Conservation (phyloP, 192 early-diverging fungal genomes). For the Coemansia sp. region DNA sequence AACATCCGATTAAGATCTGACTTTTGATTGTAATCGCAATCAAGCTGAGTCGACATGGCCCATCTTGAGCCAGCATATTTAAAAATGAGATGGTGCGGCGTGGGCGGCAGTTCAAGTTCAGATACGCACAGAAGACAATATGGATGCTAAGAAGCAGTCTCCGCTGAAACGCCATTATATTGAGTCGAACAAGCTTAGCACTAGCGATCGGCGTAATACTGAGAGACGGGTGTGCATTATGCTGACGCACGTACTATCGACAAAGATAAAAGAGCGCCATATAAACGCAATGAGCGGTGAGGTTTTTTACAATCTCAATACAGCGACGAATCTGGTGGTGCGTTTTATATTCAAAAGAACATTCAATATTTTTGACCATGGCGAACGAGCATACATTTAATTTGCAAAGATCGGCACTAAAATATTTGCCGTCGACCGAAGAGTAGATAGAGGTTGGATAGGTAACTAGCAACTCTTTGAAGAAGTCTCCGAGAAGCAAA, state of each 20-base stretch:
- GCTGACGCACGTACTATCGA: conserved; percentile 48
- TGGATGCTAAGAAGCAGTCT: conserved; percentile 3
- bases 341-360: conserved; percentile 55
- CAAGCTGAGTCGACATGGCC: too few relatives aligned
- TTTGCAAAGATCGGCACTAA: conserved; percentile 30
- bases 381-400: conserved; percentile 27
- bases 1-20: too few relatives aligned
- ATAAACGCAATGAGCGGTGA: conserved; percentile 54
- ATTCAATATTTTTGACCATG: conserved; percentile 54
- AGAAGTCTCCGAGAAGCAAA: conserved; percentile 12
- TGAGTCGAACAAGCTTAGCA: neutral
- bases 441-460: conserved; percentile 29
- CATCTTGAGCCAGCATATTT: conserved; percentile 54
- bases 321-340: conserved; percentile 60
- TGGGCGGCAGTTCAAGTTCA: conserved; percentile 43
- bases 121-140: neutral
- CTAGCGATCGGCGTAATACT: conserved; percentile 15
- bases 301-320: conserved; percentile 44
- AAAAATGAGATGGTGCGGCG: conserved; percentile 54
- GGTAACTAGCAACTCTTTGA: conserved; percentile 1
- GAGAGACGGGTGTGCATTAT: conserved; percentile 39
- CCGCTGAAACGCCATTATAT: neutral
- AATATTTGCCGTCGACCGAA: conserved; percentile 29
- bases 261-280: conserved; percentile 30
- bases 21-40: too few relatives aligned